Base-by-base conservation (phyloP, 73 alveolate species). In the Symbiodinium natans region DNA sequence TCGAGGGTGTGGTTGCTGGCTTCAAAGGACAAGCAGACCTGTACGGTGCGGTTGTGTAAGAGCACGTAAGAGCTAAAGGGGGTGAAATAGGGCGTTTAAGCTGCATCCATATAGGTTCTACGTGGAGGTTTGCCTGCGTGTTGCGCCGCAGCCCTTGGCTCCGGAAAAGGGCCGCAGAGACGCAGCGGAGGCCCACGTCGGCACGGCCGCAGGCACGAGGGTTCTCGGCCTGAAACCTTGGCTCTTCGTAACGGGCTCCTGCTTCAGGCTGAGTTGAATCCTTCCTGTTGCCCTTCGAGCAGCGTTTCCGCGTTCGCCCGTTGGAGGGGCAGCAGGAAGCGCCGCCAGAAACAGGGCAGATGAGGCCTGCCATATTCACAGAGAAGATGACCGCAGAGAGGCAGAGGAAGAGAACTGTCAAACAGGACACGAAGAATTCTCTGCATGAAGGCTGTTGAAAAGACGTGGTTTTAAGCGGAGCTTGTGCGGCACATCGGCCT, bases 51-150 rank as follows among this genome's bases (percentile, higher is more conserved):
- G 15, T 63, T 23, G 9, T 27, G 80, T n/a, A n/a, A n/a, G n/a
- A n/a, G n/a, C n/a, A n/a, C n/a, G n/a, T n/a, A n/a, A n/a, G n/a
- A n/a, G n/a, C n/a, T n/a, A n/a, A n/a, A n/a, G n/a, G n/a, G n/a
- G n/a, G n/a, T n/a, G n/a, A n/a, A n/a, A n/a, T n/a, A n/a, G n/a
- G n/a, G n/a, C n/a, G n/a, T n/a, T n/a, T n/a, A n/a, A n/a, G n/a
- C n/a, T n/a, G n/a, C n/a, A n/a, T n/a, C n/a, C n/a, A n/a, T n/a
- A n/a, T n/a, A n/a, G n/a, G n/a, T n/a, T n/a, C n/a, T n/a, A n/a
- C n/a, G n/a, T n/a, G n/a, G n/a, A n/a, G n/a, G n/a, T n/a, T n/a
- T 43, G 97, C 97, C 97, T 90, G 97, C 36, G 97, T 90, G 88
- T 90, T 90, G 88, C 46, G 97, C 88, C 97, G 52, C 36, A 90